A percentile compares a stretch with the other conserved stretches of the same genome.
Conservation (phyloP, 768 basidiomycete species). For the Collybiopsis luxurians region DNA sequence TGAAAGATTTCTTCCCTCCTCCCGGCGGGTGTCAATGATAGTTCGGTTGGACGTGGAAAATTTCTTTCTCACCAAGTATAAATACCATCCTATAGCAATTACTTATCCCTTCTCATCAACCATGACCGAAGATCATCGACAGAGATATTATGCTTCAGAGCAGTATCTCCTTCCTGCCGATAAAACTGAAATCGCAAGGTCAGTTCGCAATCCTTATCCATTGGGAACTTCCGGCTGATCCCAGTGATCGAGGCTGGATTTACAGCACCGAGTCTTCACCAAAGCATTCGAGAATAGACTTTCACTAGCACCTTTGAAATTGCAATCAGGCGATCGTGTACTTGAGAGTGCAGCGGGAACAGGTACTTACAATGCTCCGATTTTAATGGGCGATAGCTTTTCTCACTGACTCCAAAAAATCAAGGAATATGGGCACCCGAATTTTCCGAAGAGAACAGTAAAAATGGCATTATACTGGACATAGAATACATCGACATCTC, state of each 20-base stretch:
- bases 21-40: too few species aligned
- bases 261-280: neutral
- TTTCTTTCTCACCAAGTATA: too few species aligned
- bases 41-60: too few species aligned
- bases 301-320: too few species aligned
- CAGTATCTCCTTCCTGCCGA: neutral
- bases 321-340: too few species aligned
- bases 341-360: neutral
- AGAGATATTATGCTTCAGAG: neutral
- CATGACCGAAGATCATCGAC: too few species aligned
- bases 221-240: neutral
- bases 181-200: neutral
- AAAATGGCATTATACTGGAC: neutral
- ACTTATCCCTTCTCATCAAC: too few species aligned
- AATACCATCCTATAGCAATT: too few species aligned
- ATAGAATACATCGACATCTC: neutral
- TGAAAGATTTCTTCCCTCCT: too few species aligned
- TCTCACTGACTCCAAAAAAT: neutral
- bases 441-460: neutral
- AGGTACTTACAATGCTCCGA: too few species aligned
- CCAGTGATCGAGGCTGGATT: neutral
- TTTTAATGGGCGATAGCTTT: neutral
- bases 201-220: neutral
- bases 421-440: neutral
- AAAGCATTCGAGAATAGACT: neutral